Base-by-base conservation (phyloP, 768 basidiomycete species). In the Rhodocollybia butyracea region DNA sequence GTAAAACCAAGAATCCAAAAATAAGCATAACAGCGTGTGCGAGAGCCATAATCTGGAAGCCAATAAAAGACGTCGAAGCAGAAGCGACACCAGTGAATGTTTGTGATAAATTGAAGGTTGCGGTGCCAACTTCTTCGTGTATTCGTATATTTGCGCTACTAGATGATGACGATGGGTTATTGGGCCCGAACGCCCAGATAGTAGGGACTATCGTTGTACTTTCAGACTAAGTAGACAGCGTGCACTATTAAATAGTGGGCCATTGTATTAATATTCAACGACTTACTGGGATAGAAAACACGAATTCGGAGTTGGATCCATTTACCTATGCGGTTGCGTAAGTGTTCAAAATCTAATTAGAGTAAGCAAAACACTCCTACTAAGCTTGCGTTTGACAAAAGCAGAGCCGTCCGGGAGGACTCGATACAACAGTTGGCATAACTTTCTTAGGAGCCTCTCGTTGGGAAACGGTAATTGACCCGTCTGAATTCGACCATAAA, bases 401-500 rank as follows among this genome's bases (percentile, higher is more conserved):
- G 17, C 27, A 17, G 7, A 17, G 27, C 46, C 21, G 19, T 30
- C 19, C 29, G 26, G 29, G 29, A 30, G 27, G 19, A 17, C 19
- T 47, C 10, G 17, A 12, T 17, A 47, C 27, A 10, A 47, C 46
- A 10, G 46, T 30, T 8, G 31, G 46, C 46, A 30, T 21, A 30
- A 30, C 46, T n/a, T 47, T 29, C 6, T 61, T 62, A 1, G 76
- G 60, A 0, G 88, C 83, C 31, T 66, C 69, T 15, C 88, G 78
- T 63, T 91, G 88, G 3, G 85, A 87, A 26, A 91, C 67, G 13
- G 85, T 87, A 55, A 87, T 72, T 21, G 73, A 65, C 10, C 83
- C 83, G 60, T 87, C 82, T 13, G 69, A 66, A 63, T 87, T 85
- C 8, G 78, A 71, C 88, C 88, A 91, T 74, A 84, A 80, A 26